Percentiles rank a stretch among this genome's conserved stretches.
Evolutionary conservation across 2,329 filamentous ascomycete genomes (phyloP).

Genomic region (Colletotrichum theobromicola): DNA sequence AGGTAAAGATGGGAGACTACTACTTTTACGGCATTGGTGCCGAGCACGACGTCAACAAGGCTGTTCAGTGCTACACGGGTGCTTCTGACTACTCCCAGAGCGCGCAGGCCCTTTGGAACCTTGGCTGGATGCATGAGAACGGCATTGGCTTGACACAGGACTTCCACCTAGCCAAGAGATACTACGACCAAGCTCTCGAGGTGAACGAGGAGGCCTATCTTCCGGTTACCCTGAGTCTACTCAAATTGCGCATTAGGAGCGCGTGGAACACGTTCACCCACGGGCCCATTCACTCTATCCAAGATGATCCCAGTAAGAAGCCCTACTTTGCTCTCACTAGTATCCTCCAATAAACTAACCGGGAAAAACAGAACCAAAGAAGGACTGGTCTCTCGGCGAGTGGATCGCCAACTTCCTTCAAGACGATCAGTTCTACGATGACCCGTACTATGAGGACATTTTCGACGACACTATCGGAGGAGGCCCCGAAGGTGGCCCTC

Average conservation of each 20-base stretch:
- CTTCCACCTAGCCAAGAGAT: constrained; percentile 95
- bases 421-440: constrained; percentile 70
- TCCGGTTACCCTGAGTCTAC: constrained; percentile 85
- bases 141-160: constrained; percentile 92
- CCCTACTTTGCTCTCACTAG: not conserved
- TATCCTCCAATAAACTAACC: constrained; percentile 31
- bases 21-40: constrained; percentile 86
- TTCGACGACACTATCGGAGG: constrained; percentile 62
- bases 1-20: constrained; percentile 99
- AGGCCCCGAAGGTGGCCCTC: constrained; percentile 56
- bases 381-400: constrained; percentile 80
- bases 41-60: constrained; percentile 77
- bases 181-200: constrained; percentile 90
- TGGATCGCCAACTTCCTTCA: constrained; percentile 89
- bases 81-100: constrained; percentile 91
- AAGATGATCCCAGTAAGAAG: constrained; percentile 82
- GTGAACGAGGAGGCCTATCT: constrained; percentile 94
- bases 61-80: constrained; percentile 89
- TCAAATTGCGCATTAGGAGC: constrained; percentile 84
- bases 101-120: constrained; percentile 94
- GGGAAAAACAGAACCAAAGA: constrained; percentile 61
- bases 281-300: constrained; percentile 90
- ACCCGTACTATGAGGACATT: constrained; percentile 58
- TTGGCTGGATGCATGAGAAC: constrained; percentile 99
- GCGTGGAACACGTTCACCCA: constrained; percentile 95